These are phyloP conservation scores for Hibiscus syriacus DNA, from an alignment of 345 rosid genomes.

Conservation along the genomic window DNA sequence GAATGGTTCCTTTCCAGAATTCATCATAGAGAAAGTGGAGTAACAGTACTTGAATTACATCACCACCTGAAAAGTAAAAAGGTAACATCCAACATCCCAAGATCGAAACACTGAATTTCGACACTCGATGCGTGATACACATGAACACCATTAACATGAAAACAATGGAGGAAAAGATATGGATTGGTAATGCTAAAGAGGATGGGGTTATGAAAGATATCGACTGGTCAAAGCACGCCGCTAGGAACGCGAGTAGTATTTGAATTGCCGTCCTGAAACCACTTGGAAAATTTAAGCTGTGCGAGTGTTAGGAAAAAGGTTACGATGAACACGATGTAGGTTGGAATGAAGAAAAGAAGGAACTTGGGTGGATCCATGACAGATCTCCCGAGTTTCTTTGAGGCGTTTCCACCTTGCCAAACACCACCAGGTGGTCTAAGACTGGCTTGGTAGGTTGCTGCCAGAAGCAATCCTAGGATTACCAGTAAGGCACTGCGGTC, in stretches of 20 bases:
- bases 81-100: background rate
- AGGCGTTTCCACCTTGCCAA: too few relatives aligned
- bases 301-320: background rate
- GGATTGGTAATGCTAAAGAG: background rate
- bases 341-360: background rate
- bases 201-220: background rate
- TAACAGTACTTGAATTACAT: background rate
- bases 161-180: background rate
- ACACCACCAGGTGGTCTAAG: background rate
- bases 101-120: background rate
- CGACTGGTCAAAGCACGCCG: background rate
- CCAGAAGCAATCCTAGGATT: background rate
- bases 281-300: background rate
- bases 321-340: background rate
- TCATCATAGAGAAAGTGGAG: background rate
- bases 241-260: background rate
- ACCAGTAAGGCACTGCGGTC: too few relatives aligned
- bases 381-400: background rate
- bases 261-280: background rate
- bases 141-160: background rate
- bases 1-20: background rate
- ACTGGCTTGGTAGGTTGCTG: background rate
- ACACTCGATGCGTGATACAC: background rate
- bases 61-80: background rate
- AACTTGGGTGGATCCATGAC: background rate